Base-by-base conservation (phyloP, 805 yeast species). In the Ogataea neopini region DNA sequence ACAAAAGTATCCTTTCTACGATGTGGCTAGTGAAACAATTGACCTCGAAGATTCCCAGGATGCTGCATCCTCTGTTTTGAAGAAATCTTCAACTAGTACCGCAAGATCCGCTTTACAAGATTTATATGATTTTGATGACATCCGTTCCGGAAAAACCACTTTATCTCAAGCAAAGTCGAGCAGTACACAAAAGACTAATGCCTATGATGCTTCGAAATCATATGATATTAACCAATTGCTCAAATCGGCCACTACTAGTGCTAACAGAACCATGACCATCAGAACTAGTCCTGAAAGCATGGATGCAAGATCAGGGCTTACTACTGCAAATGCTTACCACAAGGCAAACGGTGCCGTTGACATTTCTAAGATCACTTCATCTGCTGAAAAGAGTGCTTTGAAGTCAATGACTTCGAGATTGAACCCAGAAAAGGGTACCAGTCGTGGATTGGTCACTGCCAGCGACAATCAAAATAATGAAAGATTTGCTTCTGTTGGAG, bases 401-500 rank as follows among this genome's bases (percentile, higher is more conserved):
- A 52, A 61, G 20, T 51, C 65, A 29, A 47, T 71, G 8, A 47
- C 57, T 35, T 39, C 60, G 3, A 60, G 75, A 51, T 22, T 63
- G 29, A 58, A 63, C 43, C 43, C 54, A 11, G 40, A 45, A 23
- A 38, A 49, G 4, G 64, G 66, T 6, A 61, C 47, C 38, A 26
- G 44, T 19, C 57, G 52, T 42, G 73, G 71, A 50, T 74, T 79
- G 15, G 62, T 72, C 29, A 68, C 69, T 23, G 73, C 80, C 3
- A 71, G 73, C 38, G 69, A 67, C 53, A 57, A 62, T 18, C 64
- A 70, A 46, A 61, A 75, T 23, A 77, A 76, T 41, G 74, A 70
- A 46, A 58, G 61, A 10, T 71, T 74, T 61, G 85, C 86, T 10
- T 75, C 79, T 19, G 72, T 73, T 37, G 83, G 84, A 23, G 86